A percentile compares a stretch with the other conserved stretches of the same genome.
These are phyloP conservation scores for Pholiota microspora DNA, from an alignment of 768 basidiomycete species.

Conservation along the genomic window DNA sequence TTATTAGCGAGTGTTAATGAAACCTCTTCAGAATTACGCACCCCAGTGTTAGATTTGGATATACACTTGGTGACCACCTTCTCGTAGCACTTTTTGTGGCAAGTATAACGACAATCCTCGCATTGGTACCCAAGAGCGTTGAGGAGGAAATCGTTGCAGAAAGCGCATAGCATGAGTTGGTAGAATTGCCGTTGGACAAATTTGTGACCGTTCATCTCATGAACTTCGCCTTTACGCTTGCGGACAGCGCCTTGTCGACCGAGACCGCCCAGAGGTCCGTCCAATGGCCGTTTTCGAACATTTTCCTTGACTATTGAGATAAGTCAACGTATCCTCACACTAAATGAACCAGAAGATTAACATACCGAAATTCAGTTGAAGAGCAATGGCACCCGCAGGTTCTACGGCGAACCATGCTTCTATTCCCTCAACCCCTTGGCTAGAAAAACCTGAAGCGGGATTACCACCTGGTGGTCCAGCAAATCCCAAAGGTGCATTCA, in stretches of 20 bases:
- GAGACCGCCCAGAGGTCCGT: conserved; percentile 80
- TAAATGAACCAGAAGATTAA: conserved; percentile 16
- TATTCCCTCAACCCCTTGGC: conserved; percentile 69
- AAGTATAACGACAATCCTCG: conserved; percentile 98
- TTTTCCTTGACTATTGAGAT: conserved; percentile 86
- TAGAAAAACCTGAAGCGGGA: conserved; percentile 31
- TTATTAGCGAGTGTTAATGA: conserved; percentile 1
- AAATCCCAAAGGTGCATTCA: conserved; percentile 49
- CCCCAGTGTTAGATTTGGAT: conserved; percentile 92
- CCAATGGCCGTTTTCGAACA: conserved; percentile 92
- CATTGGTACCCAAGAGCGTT: conserved; percentile 98
- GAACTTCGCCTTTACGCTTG: conserved; percentile 96
- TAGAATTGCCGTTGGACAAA: conserved; percentile 98
- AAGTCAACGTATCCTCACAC: conserved; percentile 4
- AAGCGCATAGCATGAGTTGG: conserved; percentile 96
- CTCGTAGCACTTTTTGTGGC: conserved; percentile 98
- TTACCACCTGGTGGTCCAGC: conserved; percentile 39
- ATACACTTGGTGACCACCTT: conserved; percentile 99
- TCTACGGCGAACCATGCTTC: conserved; percentile 98
- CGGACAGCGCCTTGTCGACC: conserved; percentile 98
- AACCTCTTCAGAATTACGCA: conserved; percentile 40
- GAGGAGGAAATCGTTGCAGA: conserved; percentile 96
- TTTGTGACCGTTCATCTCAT: conserved; percentile 99
- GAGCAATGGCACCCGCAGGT: conserved; percentile 89
- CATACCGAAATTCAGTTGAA: conserved; percentile 92